Evolutionary conservation across 306 rosid species (phyloP).

Genomic region (Astragalus membranaceus): DNA sequence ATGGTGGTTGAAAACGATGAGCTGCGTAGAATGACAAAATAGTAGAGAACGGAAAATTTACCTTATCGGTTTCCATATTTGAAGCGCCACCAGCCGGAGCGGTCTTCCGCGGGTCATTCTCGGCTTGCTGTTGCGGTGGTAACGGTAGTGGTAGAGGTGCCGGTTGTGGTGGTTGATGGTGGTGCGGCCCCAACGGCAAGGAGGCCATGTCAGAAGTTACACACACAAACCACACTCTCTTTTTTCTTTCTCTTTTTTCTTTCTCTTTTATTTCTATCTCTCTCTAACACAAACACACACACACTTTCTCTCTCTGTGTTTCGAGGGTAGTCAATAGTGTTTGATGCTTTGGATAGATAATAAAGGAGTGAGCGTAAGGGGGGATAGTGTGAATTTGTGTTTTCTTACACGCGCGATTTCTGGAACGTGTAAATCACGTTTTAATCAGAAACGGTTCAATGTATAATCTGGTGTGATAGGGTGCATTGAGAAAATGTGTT

Average conservation of each 20-base stretch:
- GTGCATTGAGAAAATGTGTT: not conserved
- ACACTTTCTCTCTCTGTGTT: not conserved
- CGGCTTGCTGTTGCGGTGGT: slow-evolving; percentile 28
- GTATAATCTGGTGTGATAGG: slow-evolving; percentile 20
- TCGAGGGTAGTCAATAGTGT: not conserved
- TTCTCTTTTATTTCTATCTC: slow-evolving; percentile 10
- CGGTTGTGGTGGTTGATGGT: slow-evolving; percentile 41
- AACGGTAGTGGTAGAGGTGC: slow-evolving; percentile 17
- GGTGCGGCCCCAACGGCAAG: slow-evolving; percentile 65
- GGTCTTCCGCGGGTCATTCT: slow-evolving; percentile 35
- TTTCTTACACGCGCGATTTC: not conserved
- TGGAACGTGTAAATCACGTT: not conserved
- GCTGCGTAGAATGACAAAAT: slow-evolving; percentile 13
- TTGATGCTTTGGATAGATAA: slow-evolving; percentile 21
- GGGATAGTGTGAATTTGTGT: not conserved
- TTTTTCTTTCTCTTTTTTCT: not conserved
- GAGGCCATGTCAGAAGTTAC: slow-evolving; percentile 55
- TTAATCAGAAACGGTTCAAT: slow-evolving; percentile 6
- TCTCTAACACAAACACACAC: not conserved
- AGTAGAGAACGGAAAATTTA: slow-evolving; percentile 6
- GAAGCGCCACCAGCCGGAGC: slow-evolving; percentile 43
- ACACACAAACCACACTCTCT: slow-evolving; percentile 2
- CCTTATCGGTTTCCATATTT: slow-evolving; percentile 63
- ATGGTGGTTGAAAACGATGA: slow-evolving; percentile 1
- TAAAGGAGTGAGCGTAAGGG: slow-evolving; percentile 11